Evolutionary conservation across 225 moss, liverwort and hornwort genomes (phyloP).

Genomic region (Polytrichum commune): DNA sequence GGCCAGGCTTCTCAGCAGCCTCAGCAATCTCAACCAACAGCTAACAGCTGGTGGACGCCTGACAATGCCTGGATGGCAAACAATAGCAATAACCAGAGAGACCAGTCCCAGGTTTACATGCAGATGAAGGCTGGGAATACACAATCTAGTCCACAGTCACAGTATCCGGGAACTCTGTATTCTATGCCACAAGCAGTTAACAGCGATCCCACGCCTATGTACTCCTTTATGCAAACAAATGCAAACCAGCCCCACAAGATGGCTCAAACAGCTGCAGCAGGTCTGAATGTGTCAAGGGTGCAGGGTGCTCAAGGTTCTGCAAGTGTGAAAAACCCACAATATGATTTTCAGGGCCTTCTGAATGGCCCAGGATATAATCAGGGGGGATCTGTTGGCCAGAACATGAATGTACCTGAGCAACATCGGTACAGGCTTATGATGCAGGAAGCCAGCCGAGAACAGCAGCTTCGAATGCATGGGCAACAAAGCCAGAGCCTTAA

Average conservation of each 20-base stretch:
- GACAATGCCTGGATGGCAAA: conserved; percentile 70
- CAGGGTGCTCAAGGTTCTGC: conserved; percentile 40
- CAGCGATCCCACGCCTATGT: conserved; percentile 71
- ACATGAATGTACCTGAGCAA: conserved; percentile 45
- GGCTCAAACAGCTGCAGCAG: conserved; percentile 64
- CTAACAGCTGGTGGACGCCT: conserved; percentile 59
- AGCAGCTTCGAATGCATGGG: conserved; percentile 57
- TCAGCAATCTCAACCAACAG: conserved; percentile 53
- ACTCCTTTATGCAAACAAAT: conserved; percentile 78
- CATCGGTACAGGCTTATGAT: conserved; percentile 52
- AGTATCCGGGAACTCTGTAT: conserved; percentile 58
- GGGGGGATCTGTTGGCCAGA: conserved; percentile 41
- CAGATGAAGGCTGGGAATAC: conserved; percentile 66
- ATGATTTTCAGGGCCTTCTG: conserved; percentile 74
- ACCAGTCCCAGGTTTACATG: conserved; percentile 71
- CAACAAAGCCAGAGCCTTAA: conserved; percentile 61
- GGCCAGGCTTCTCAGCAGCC: conserved; percentile 74
- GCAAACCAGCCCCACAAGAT: conserved; percentile 61
- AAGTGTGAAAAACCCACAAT: conserved; percentile 63
- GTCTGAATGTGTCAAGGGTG: conserved; percentile 39
- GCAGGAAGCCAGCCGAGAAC: conserved; percentile 53
- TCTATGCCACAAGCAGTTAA: conserved; percentile 58
- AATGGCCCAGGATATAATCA: conserved; percentile 71
- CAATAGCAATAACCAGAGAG: conserved; percentile 54
- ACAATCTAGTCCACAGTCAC: conserved; percentile 51